Conservation (phyloP, 2,329 filamentous ascomycete species). For the Achaetomium macrosporum region DNA sequence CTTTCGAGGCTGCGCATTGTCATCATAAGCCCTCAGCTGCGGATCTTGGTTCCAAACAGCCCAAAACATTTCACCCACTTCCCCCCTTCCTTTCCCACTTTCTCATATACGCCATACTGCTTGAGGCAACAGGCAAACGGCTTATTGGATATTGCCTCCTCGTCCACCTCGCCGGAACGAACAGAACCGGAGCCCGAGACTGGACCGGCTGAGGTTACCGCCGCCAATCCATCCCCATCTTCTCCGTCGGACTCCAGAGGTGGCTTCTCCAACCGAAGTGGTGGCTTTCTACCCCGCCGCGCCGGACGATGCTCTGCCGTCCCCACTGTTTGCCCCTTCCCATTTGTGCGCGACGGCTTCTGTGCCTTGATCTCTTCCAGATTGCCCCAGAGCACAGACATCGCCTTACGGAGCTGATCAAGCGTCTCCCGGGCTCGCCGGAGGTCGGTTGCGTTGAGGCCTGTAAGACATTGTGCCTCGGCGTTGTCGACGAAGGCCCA, state of each 20-base stretch:
- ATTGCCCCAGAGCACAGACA: conserved; percentile 82
- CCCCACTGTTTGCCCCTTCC: conserved; percentile 10
- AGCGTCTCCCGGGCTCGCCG: conserved; percentile 46
- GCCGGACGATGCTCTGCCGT: conserved; percentile 30
- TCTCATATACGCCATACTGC: conserved; percentile 55
- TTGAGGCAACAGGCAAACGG: conserved; percentile 66
- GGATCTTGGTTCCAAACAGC: conserved; percentile 26
- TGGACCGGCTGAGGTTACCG: too few species aligned
- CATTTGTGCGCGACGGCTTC: conserved; percentile 25
- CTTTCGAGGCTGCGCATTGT: too few species aligned
- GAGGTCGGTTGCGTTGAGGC: conserved; percentile 51
- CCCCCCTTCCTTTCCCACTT: conserved; percentile 34
- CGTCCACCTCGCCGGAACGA: too few species aligned
- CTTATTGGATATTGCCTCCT: conserved; percentile 41
- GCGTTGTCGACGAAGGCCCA: conserved; percentile 63
- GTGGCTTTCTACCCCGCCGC: conserved; percentile 8
- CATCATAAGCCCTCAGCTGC: neutral
- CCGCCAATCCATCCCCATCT: too few species aligned
- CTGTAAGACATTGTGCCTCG: conserved; percentile 44
- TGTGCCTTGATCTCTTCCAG: conserved; percentile 62
- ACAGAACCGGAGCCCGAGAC: too few species aligned
- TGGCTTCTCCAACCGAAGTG: conserved; percentile 13
- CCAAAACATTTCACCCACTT: conserved; percentile 22
- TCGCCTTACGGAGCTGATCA: conserved; percentile 54
- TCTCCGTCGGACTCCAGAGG: conserved; percentile 16